Conservation (phyloP, 306 rosid genomes). For the Acmispon strigosus region DNA sequence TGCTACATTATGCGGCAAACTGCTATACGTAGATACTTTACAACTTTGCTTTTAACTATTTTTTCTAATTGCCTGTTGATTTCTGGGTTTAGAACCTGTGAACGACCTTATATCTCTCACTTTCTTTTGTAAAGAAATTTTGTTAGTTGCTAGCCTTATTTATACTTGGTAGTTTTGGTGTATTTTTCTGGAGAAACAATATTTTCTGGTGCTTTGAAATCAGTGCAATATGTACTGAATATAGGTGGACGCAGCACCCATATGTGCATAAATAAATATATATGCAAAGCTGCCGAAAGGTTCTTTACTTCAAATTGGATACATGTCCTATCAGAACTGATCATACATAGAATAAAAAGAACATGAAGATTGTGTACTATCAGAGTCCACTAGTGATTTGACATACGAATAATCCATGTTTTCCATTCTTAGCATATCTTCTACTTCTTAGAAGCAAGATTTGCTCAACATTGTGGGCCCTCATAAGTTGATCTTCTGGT, state of each 20-base stretch:
- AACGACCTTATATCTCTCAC: background rate
- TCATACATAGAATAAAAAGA: background rate
- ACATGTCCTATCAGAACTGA: background rate
- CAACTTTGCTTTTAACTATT: background rate
- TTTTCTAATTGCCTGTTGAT: background rate
- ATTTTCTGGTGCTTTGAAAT: slow-evolving; percentile 10
- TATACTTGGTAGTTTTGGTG: slow-evolving; percentile 1
- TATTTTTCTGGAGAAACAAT: slow-evolving; percentile 1
- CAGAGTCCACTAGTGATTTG: background rate
- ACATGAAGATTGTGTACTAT: background rate
- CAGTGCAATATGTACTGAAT: background rate
- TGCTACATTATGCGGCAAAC: background rate
- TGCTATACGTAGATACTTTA: slow-evolving; percentile 5
- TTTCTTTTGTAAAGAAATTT: background rate
- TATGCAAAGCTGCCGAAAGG: background rate
- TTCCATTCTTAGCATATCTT: slow-evolving; percentile 2
- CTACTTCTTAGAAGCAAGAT: background rate
- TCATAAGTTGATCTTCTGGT: slow-evolving; percentile 28
- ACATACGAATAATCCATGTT: slow-evolving; percentile 2
- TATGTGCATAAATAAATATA: background rate
- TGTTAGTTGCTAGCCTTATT: background rate
- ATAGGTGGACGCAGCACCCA: background rate
- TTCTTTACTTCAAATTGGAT: background rate
- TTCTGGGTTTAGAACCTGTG: background rate
- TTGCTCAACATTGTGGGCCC: background rate